These are phyloP conservation scores for Paspalum notatum DNA, from an alignment of 176 grass and related monocot genomes.

Conservation along the genomic window DNA sequence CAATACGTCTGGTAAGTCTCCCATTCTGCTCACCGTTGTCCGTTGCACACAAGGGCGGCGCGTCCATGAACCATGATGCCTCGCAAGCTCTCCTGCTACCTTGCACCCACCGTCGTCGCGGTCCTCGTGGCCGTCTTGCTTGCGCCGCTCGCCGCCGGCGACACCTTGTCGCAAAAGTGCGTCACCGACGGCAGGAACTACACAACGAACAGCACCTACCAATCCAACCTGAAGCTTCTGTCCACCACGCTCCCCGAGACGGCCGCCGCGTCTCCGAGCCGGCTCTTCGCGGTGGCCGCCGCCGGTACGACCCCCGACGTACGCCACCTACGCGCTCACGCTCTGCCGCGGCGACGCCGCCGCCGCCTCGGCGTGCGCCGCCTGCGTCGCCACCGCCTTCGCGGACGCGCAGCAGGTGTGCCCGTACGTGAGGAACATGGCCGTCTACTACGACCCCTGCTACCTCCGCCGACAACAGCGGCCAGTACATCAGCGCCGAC, in stretches of 20 bases:
- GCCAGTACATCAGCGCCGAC: background rate
- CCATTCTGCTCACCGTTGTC: too few species aligned
- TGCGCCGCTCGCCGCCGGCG: background rate
- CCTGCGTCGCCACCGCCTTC: conserved; percentile 26
- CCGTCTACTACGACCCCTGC: conserved; percentile 56
- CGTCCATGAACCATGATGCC: too few species aligned
- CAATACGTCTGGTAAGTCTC: too few species aligned
- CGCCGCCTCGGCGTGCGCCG: conserved; percentile 30
- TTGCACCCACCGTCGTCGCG: background rate
- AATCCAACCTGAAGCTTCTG: conserved; percentile 44
- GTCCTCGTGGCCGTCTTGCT: conserved; percentile 2
- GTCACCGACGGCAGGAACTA: conserved; percentile 29
- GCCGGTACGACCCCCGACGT: conserved; percentile 24
- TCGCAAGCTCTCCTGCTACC: background rate
- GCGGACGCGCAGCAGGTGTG: conserved; percentile 26
- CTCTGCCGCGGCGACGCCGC: conserved; percentile 59
- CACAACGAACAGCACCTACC: conserved; percentile 34
- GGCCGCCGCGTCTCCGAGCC: conserved; percentile 9
- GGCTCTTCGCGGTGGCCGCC: conserved; percentile 19
- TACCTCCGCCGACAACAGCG: conserved; percentile 14
- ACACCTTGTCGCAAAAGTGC: background rate
- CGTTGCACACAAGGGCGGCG: too few species aligned
- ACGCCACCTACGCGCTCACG: conserved; percentile 40
- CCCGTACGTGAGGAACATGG: conserved; percentile 25
- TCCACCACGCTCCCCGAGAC: conserved; percentile 16